phyloP scores from a whole-genome alignment of 139 green algal genomes.

The Mychonastes homosphaera region DNA sequence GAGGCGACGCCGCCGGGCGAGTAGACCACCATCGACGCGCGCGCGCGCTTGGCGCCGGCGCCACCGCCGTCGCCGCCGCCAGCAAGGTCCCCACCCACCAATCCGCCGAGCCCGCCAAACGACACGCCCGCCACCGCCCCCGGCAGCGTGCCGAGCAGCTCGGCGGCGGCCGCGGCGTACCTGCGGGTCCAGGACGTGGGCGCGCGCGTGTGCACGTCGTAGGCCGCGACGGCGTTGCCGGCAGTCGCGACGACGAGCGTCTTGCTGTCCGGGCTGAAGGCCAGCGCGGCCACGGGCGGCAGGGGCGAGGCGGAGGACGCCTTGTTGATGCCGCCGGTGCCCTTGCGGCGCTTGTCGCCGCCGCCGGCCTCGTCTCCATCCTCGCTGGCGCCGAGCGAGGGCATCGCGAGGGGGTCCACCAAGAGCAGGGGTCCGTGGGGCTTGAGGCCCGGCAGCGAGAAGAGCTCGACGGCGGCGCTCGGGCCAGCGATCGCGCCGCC shows the following conservation, averaged over 20 bases:
- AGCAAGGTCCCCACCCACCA: too few species aligned
- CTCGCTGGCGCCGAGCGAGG: too few species aligned
- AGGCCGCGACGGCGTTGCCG: constrained; percentile 27
- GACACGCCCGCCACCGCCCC: constrained; percentile 28
- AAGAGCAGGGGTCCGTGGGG: constrained; percentile 21
- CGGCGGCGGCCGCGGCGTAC: constrained; percentile 9
- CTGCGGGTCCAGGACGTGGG: constrained; percentile 27
- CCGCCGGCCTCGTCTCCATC: too few species aligned
- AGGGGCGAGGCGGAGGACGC: constrained; percentile 34
- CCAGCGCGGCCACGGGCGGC: constrained; percentile 28
- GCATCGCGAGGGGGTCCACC: too few species aligned
- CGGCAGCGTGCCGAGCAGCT: constrained; percentile 25
- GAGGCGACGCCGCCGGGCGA: constrained; percentile 22
- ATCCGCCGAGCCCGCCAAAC: too few species aligned
- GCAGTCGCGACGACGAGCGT: constrained; percentile 32
- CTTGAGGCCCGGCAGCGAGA: constrained; percentile 2
- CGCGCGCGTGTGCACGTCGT: constrained; percentile 21
- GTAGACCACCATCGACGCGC: constrained; percentile 17
- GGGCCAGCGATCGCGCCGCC: too few species aligned
- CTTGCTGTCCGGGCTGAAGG: constrained; percentile 39
- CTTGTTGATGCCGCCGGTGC: too few species aligned
- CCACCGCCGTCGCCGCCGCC: constrained; percentile 13
- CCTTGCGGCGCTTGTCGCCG: too few species aligned
- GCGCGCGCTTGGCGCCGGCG: not conserved
- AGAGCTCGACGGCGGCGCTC: constrained; percentile 11